A percentile compares a stretch with the other conserved stretches of the same genome.
These are phyloP conservation scores for Tylopilus balloui DNA, from an alignment of 768 basidiomycete species.

Conservation along the genomic window DNA sequence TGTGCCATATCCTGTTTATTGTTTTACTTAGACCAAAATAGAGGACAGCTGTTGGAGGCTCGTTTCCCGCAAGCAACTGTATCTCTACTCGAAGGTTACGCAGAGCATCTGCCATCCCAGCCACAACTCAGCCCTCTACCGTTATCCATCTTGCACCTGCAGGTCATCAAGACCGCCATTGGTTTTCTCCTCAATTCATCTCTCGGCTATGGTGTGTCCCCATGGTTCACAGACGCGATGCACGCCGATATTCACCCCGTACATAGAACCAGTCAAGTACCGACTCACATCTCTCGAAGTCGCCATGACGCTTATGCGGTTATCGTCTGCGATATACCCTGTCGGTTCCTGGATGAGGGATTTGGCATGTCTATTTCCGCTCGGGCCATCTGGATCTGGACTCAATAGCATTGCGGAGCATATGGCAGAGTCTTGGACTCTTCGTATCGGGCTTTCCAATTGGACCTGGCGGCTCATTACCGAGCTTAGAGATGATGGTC, in stretches of 20 bases:
- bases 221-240: neutral
- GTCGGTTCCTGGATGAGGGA: slow-evolving; percentile 57
- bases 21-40: slow-evolving; percentile 59
- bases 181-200: slow-evolving; percentile 77
- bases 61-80: slow-evolving; percentile 65
- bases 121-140: slow-evolving; percentile 41
- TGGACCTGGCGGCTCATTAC: slow-evolving; percentile 80
- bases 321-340: slow-evolving; percentile 70
- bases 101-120: slow-evolving; percentile 38
- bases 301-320: slow-evolving; percentile 59
- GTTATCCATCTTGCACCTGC: slow-evolving; percentile 59
- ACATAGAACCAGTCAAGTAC: slow-evolving; percentile 63
- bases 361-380: slow-evolving; percentile 19
- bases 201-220: slow-evolving; percentile 63
- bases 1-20: slow-evolving; percentile 3
- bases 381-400: slow-evolving; percentile 11
- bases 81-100: slow-evolving; percentile 64
- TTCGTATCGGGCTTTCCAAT: slow-evolving; percentile 59
- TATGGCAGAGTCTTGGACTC: slow-evolving; percentile 55
- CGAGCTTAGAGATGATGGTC: slow-evolving; percentile 70
- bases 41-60: slow-evolving; percentile 64
- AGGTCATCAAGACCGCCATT: slow-evolving; percentile 70
- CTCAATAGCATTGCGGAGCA: slow-evolving; percentile 22
- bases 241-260: slow-evolving; percentile 3
- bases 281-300: slow-evolving; percentile 67